phyloP scores from a whole-genome alignment of 1,284 basidiomycete genomes.

The Athelia psychrophila region DNA sequence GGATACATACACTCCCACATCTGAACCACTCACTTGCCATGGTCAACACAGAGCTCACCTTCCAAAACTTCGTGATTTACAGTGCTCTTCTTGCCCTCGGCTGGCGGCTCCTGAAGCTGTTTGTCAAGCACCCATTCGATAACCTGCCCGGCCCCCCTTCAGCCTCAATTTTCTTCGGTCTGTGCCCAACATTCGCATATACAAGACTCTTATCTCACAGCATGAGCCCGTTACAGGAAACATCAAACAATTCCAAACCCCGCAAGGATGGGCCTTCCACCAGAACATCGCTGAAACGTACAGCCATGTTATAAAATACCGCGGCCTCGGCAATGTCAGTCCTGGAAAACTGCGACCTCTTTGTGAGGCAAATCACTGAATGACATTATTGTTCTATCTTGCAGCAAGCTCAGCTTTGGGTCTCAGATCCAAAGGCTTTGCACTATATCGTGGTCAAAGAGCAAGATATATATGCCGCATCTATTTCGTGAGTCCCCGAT shows the following conservation, averaged over 20 bases:
- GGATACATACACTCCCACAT: too few species aligned
- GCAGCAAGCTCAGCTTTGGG: slow-evolving; percentile 33
- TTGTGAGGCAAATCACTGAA: too few species aligned
- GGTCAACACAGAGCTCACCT: too few species aligned
- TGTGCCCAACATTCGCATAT: too few species aligned
- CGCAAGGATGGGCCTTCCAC: slow-evolving; percentile 11
- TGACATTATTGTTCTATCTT: too few species aligned
- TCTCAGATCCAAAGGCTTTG: slow-evolving; percentile 35
- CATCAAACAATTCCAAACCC: slow-evolving; percentile 6
- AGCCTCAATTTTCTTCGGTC: neutral
- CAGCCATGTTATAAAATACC: slow-evolving; percentile 25
- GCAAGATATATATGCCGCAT: slow-evolving; percentile 22
- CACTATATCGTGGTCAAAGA: slow-evolving; percentile 39
- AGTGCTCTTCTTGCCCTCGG: too few species aligned
- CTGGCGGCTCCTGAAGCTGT: too few species aligned
- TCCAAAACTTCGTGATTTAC: too few species aligned
- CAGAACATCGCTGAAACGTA: slow-evolving; percentile 17
- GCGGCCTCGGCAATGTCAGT: slow-evolving; percentile 16
- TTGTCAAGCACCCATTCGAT: neutral
- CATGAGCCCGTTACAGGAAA: slow-evolving; percentile 2
- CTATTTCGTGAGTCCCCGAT: slow-evolving; percentile 29
- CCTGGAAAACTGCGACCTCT: neutral
- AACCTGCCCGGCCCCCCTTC: neutral
- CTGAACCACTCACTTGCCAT: too few species aligned
- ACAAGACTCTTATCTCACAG: too few species aligned